These are phyloP conservation scores for Morella rubra DNA, from an alignment of 306 rosid genomes.

Conservation along the genomic window DNA sequence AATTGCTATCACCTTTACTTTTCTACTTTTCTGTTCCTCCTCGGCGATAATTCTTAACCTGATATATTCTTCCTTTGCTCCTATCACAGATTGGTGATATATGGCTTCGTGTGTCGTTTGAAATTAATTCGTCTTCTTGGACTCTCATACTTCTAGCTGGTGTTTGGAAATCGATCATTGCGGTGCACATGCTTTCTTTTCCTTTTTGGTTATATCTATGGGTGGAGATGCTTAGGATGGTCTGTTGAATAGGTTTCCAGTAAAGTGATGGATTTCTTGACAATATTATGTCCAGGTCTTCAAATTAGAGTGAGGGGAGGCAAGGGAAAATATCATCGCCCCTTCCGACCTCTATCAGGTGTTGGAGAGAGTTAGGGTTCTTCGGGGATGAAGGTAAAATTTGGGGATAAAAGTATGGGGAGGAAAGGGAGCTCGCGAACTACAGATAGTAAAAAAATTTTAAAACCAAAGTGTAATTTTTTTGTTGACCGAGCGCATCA, in stretches of 20 bases:
- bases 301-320: too few species aligned
- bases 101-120: slow-evolving; percentile 50
- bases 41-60: neutral
- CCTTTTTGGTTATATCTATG: slow-evolving; percentile 5
- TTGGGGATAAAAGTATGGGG: too few species aligned
- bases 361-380: too few species aligned
- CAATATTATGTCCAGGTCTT: slow-evolving; percentile 66
- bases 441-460: too few species aligned
- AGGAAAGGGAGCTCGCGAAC: too few species aligned
- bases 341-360: too few species aligned
- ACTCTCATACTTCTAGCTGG: slow-evolving; percentile 55
- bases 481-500: too few species aligned
- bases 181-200: slow-evolving; percentile 43
- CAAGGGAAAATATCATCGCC: too few species aligned
- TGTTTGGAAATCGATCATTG: slow-evolving; percentile 67
- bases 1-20: slow-evolving; percentile 3
- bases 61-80: neutral
- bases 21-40: neutral
- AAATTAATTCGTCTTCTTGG: slow-evolving; percentile 58
- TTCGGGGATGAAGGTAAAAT: too few species aligned
- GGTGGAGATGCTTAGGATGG: slow-evolving; percentile 23
- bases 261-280: slow-evolving; percentile 80
- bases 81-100: slow-evolving; percentile 56
- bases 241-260: slow-evolving; percentile 56
- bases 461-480: too few species aligned